Conservation (phyloP, 108 stramenopile genomes). For the Cyclotella baltica region DNA sequence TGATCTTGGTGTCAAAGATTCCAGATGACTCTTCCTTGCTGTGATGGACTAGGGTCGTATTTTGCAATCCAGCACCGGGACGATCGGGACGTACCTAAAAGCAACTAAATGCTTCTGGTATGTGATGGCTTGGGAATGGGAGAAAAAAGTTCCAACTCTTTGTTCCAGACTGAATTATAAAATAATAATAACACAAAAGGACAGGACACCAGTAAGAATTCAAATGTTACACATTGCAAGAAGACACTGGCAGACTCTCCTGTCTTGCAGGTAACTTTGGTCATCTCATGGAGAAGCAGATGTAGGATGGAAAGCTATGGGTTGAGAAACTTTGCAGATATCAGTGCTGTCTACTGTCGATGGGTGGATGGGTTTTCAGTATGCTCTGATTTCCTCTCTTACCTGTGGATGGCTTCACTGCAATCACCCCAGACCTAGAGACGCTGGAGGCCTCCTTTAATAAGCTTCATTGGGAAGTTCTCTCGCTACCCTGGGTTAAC, state of each 20-base stretch:
- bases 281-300: not conserved
- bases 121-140: slow-evolving; percentile 13
- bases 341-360: not conserved
- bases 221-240: not conserved
- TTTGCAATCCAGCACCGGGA: slow-evolving; percentile 4
- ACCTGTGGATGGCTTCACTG: not conserved
- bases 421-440: not conserved
- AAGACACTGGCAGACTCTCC: slow-evolving; percentile 5
- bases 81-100: slow-evolving; percentile 9
- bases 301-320: not conserved
- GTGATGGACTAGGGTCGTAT: slow-evolving; percentile 3
- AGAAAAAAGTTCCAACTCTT: not conserved
- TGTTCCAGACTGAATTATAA: no score
- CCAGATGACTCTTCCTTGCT: no score
- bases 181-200: not conserved
- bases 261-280: slow-evolving; percentile 9
- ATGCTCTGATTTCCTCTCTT: not conserved
- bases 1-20: no score
- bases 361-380: not conserved
- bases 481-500: not conserved
- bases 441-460: not conserved
- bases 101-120: slow-evolving; percentile 24
- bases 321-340: not conserved
- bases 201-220: not conserved
- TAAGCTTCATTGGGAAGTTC: not conserved